phyloP scores from a whole-genome alignment of 768 basidiomycete genomes.

The Suillus hirtellus region DNA sequence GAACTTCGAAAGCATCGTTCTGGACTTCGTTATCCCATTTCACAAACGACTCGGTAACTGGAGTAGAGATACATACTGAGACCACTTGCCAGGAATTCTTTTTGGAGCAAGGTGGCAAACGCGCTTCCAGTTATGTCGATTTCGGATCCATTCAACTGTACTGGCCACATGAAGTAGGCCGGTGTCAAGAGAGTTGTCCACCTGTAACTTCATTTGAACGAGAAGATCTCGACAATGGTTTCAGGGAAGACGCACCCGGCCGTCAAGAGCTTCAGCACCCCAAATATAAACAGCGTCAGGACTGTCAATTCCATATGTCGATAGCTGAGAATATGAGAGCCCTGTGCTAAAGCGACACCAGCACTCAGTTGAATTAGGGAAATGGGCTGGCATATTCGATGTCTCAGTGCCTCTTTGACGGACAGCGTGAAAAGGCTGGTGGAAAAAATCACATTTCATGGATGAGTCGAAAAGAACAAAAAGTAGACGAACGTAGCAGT shows the following conservation, averaged over 20 bases:
- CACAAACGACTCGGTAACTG: neutral
- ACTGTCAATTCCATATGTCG: neutral
- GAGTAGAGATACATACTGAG: neutral
- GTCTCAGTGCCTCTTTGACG: slow-evolving; percentile 15
- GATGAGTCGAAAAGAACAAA: neutral
- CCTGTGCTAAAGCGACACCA: slow-evolving; percentile 11
- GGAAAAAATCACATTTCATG: neutral
- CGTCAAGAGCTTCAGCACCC: slow-evolving; percentile 9
- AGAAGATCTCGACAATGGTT: neutral
- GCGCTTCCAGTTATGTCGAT: slow-evolving; percentile 8
- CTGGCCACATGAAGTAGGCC: neutral
- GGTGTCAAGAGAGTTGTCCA: slow-evolving; percentile 19
- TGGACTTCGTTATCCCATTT: neutral
- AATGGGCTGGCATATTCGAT: slow-evolving; percentile 14
- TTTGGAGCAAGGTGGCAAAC: slow-evolving; percentile 8
- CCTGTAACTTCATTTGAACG: neutral
- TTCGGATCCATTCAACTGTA: slow-evolving; percentile 9
- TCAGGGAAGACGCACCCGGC: slow-evolving; percentile 5
- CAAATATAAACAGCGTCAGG: slow-evolving; percentile 7
- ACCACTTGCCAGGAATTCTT: neutral
- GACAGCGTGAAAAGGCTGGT: slow-evolving; percentile 9
- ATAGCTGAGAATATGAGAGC: neutral
- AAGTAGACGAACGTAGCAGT: neutral
- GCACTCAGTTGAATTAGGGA: slow-evolving; percentile 9
- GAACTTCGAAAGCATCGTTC: slow-evolving; percentile 10